Conservation (phyloP, 1,284 basidiomycete species). For the Porodaedalea pini region DNA sequence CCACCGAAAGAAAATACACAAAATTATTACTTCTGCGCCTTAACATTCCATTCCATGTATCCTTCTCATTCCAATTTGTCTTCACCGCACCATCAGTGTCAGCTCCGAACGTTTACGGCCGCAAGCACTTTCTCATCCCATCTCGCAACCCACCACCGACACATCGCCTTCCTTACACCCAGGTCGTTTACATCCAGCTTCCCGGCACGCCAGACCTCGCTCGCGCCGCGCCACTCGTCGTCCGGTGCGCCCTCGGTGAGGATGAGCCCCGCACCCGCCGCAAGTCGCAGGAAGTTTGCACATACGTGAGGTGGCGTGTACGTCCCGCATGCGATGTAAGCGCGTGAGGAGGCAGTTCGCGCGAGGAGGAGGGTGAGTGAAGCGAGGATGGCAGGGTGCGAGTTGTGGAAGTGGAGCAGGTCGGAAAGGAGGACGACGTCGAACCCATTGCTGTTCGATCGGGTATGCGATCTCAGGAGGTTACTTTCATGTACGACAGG, state of each 20-base stretch:
- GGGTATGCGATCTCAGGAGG: neutral
- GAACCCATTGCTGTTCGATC: slow-evolving; percentile 35
- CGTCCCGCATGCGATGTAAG: slow-evolving; percentile 60
- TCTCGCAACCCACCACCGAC: slow-evolving; percentile 25
- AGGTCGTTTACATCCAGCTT: slow-evolving; percentile 18
- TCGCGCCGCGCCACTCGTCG: slow-evolving; percentile 21
- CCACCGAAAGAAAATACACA: neutral
- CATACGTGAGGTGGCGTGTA: slow-evolving; percentile 57
- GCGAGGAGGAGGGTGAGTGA: slow-evolving; percentile 49
- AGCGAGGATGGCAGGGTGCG: slow-evolving; percentile 53
- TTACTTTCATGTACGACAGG: neutral
- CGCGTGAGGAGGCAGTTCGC: slow-evolving; percentile 38
- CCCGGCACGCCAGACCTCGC: slow-evolving; percentile 13
- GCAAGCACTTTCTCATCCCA: slow-evolving; percentile 18
- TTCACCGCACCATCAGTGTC: neutral
- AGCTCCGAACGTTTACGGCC: neutral
- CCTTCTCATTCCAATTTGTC: neutral
- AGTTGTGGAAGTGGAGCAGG: slow-evolving; percentile 61
- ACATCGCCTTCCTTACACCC: slow-evolving; percentile 24
- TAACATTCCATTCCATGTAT: neutral
- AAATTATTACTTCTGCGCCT: neutral
- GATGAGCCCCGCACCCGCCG: slow-evolving; percentile 39
- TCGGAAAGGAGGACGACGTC: slow-evolving; percentile 66
- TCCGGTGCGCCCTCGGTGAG: slow-evolving; percentile 40
- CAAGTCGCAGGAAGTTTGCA: slow-evolving; percentile 47